A percentile compares a stretch with the other conserved stretches of the same genome.
Evolutionary conservation across 1,139 yeast species (phyloP).

Genomic region (Martiniozyma asiatica): DNA sequence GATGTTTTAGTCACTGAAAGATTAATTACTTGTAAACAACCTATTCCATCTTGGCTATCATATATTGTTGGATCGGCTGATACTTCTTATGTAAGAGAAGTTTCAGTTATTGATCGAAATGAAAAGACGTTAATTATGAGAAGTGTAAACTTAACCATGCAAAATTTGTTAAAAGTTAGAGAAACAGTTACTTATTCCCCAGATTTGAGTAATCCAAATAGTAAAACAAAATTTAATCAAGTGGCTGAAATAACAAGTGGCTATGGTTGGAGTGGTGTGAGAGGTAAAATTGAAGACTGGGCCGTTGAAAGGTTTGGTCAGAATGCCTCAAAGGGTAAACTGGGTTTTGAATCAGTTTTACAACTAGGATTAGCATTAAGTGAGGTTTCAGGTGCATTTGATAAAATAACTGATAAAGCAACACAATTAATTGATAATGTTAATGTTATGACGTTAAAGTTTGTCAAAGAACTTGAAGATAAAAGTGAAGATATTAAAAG

Average conservation of each 20-base stretch:
- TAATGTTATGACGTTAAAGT: constrained; percentile 19
- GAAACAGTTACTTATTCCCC: constrained; percentile 80
- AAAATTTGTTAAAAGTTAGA: constrained; percentile 61
- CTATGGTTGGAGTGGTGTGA: constrained; percentile 53
- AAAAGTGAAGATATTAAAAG: constrained; percentile 13
- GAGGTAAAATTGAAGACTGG: constrained; percentile 87
- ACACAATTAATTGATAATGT: constrained; percentile 32
- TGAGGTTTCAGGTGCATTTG: constrained; percentile 18
- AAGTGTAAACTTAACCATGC: constrained; percentile 80
- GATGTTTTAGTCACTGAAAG: constrained; percentile 69
- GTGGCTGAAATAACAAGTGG: constrained; percentile 84
- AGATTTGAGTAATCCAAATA: constrained; percentile 36
- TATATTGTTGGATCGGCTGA: constrained; percentile 64
- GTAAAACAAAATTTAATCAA: constrained; percentile 59
- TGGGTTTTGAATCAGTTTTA: constrained; percentile 76
- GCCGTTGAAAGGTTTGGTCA: constrained; percentile 78
- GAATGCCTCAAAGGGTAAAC: constrained; percentile 71
- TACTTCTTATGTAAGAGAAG: constrained; percentile 75
- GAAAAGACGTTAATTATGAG: constrained; percentile 60
- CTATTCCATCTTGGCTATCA: constrained; percentile 75
- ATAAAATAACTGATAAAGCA: constrained; percentile 24
- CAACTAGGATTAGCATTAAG: constrained; percentile 16
- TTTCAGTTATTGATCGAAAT: constrained; percentile 68
- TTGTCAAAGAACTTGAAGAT: constrained; percentile 12
- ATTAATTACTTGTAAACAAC: constrained; percentile 78